Conservation (phyloP, 768 basidiomycete species). For the Terana coerulea region DNA sequence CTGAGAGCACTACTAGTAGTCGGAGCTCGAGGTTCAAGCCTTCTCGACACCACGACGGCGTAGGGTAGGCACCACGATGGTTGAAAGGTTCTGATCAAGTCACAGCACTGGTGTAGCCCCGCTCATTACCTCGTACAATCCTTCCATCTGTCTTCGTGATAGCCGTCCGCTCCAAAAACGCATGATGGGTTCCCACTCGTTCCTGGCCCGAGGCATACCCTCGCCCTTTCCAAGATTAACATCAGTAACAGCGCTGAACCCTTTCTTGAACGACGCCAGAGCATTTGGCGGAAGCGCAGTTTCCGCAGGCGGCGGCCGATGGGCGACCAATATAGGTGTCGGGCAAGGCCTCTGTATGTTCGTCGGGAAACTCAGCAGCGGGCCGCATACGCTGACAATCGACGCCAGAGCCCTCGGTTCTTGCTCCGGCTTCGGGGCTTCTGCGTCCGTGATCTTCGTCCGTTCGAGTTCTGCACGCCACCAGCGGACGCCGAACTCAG, state of each 20-base stretch:
- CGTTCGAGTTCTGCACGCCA: conserved; percentile 32
- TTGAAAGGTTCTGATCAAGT: not conserved
- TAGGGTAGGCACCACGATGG: not conserved
- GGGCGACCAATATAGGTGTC: conserved; percentile 61
- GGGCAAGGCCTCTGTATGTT: conserved; percentile 32
- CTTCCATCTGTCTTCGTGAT: conserved; percentile 49
- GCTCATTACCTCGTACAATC: conserved; percentile 66
- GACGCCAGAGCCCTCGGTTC: conserved; percentile 49
- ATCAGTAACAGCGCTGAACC: conserved; percentile 48
- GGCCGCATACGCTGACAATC: conserved; percentile 65
- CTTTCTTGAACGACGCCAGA: conserved; percentile 55
- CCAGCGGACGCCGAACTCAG: conserved; percentile 57
- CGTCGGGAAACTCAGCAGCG: conserved; percentile 77
- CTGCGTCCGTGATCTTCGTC: not conserved
- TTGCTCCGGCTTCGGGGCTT: not conserved
- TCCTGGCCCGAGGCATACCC: conserved; percentile 73
- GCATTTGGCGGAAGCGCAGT: conserved; percentile 41
- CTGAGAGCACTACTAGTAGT: too few relatives aligned
- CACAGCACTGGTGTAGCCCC: conserved; percentile 15
- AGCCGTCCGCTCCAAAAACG: conserved; percentile 78
- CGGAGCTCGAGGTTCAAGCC: too few relatives aligned
- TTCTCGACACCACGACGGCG: too few relatives aligned
- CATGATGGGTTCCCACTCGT: conserved; percentile 86
- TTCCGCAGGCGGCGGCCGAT: conserved; percentile 48
- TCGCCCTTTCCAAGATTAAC: conserved; percentile 38